These are phyloP conservation scores for Fusarium incarnatum DNA, from an alignment of 2,329 filamentous ascomycete genomes.

Conservation along the genomic window DNA sequence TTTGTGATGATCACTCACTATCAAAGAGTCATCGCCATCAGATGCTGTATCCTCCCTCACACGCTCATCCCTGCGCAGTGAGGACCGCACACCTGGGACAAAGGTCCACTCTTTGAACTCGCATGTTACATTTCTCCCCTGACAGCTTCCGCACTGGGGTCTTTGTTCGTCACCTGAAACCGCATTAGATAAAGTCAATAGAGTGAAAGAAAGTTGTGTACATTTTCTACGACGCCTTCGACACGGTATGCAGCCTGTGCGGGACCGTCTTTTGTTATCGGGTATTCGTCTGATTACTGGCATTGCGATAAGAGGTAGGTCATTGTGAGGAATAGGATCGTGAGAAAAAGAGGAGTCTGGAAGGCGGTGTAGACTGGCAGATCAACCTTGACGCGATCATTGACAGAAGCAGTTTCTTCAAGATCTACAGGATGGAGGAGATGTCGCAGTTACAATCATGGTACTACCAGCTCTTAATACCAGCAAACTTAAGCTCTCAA, in stretches of 20 bases:
- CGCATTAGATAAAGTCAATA: background rate
- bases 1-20: background rate
- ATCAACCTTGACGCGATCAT: background rate
- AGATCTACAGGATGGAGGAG: too few relatives aligned
- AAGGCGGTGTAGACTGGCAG: constrained; percentile 7
- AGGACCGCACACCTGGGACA: constrained; percentile 18
- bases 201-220: too few relatives aligned
- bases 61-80: background rate
- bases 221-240: constrained; percentile 34
- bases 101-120: constrained; percentile 38
- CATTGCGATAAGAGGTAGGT: constrained; percentile 17
- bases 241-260: constrained; percentile 31
- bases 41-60: background rate
- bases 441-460: too few relatives aligned
- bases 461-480: too few relatives aligned
- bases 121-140: constrained; percentile 28
- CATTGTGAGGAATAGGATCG: constrained; percentile 2
- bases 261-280: constrained; percentile 28
- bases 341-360: constrained; percentile 18
- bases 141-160: constrained; percentile 29
- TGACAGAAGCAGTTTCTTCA: too few relatives aligned
- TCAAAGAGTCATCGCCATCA: background rate
- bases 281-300: constrained; percentile 32
- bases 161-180: constrained; percentile 29
- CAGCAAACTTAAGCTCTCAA: too few relatives aligned